These are phyloP conservation scores for Ceratocystis variospora DNA, from an alignment of 2,329 filamentous ascomycete species.

Conservation along the genomic window DNA sequence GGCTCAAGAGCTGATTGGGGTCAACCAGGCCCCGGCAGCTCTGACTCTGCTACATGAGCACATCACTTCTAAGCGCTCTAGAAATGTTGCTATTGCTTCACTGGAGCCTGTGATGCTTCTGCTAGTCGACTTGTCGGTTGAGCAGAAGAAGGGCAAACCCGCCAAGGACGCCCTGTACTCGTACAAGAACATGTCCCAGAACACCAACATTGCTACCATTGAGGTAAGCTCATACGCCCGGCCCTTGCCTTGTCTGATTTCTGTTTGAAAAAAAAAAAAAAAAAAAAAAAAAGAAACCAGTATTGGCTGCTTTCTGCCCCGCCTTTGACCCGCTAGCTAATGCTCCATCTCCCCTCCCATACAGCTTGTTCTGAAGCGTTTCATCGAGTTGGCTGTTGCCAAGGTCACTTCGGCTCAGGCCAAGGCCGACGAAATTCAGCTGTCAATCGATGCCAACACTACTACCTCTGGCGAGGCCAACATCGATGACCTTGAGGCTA, in stretches of 20 bases:
- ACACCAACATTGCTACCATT: constrained; percentile 95
- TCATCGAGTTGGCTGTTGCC: constrained; percentile 90
- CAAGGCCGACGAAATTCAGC: constrained; percentile 92
- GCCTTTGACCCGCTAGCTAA: neutral
- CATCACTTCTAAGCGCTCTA: constrained; percentile 94
- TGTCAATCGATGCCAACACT: constrained; percentile 58
- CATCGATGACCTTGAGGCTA: constrained; percentile 90
- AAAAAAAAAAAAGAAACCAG: neutral
- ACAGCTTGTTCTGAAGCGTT: constrained; percentile 83
- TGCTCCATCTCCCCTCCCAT: neutral
- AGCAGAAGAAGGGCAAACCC: constrained; percentile 93
- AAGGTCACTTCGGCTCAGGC: constrained; percentile 93
- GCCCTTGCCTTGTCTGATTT: neutral
- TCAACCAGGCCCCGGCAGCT: constrained; percentile 83
- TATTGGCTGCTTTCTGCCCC: neutral
- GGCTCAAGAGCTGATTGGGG: constrained; percentile 96
- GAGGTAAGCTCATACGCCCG: constrained; percentile 39
- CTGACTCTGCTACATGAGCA: constrained; percentile 95
- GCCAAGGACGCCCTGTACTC: constrained; percentile 98
- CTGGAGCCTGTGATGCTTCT: constrained; percentile 98
- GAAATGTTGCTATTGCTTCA: constrained; percentile 90
- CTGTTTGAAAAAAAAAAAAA: neutral
- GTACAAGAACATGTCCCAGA: constrained; percentile 99
- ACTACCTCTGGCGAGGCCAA: constrained; percentile 48
- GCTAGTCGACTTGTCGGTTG: constrained; percentile 90